Percentiles rank a stretch among this genome's conserved stretches.
phyloP scores from a whole-genome alignment of 129 eudicot genomes.

The Artemisia argyi region DNA sequence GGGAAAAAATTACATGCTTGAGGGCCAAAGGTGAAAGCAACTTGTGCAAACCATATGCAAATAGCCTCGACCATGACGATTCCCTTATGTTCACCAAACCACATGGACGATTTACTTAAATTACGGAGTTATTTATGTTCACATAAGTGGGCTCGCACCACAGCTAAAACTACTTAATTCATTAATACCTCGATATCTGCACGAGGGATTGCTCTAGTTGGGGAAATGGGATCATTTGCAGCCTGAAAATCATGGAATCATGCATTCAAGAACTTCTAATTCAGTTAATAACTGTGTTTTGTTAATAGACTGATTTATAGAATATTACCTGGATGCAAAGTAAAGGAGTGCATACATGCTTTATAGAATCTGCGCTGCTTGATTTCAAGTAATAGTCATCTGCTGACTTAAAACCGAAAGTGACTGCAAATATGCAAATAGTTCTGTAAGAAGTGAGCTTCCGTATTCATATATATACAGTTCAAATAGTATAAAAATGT shows the following conservation, averaged over 20 bases:
- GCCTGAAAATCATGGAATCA: slow-evolving; percentile 55
- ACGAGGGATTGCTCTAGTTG: slow-evolving; percentile 83
- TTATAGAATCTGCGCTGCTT: slow-evolving; percentile 72
- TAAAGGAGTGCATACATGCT: slow-evolving; percentile 66
- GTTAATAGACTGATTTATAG: not conserved
- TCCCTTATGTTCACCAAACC: too few relatives aligned
- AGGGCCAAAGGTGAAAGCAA: too few relatives aligned
- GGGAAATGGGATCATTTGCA: slow-evolving; percentile 96
- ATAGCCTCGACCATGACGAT: too few relatives aligned
- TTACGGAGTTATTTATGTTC: too few relatives aligned
- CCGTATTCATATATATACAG: slow-evolving; percentile 5
- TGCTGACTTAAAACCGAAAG: slow-evolving; percentile 94
- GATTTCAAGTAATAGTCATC: slow-evolving; percentile 89
- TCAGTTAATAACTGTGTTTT: not conserved
- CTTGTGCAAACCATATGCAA: too few relatives aligned
- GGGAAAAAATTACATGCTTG: too few relatives aligned
- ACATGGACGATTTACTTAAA: too few relatives aligned
- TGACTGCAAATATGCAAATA: slow-evolving; percentile 49
- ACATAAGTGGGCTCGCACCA: too few relatives aligned
- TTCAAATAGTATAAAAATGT: slow-evolving; percentile 9
- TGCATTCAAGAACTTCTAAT: not conserved
- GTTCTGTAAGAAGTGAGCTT: slow-evolving; percentile 14
- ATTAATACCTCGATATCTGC: slow-evolving; percentile 64
- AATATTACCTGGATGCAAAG: slow-evolving; percentile 85
- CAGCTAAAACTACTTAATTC: too few relatives aligned